Base-by-base conservation (phyloP, 345 rosid species). In the Eucalyptus tenuipes region DNA sequence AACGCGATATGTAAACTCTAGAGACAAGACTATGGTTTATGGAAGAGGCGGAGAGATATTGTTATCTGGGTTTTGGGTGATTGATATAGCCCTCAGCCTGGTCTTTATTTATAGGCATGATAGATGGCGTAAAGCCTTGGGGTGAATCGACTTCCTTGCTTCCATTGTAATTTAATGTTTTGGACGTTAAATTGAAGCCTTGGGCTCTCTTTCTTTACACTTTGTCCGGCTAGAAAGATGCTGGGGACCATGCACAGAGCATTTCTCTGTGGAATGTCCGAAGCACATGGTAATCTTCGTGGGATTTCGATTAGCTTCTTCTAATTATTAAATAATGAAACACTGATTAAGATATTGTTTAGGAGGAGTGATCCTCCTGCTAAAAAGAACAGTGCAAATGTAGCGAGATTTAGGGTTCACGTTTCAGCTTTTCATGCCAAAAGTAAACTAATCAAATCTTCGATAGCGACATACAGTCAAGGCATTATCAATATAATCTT, bases 111-210 rank as follows among this genome's bases (percentile, higher is more conserved):
- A 50, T 86, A 89, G 88, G 80, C 5, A 40, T 40, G 33, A 68
- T n/a, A 45, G 64, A 59, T 42, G 18, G 50, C 27, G 37, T 20
- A 59, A 47, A 49, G 37, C 16, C 64, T 66, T 27, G 44, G 87
- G 75, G 79, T 89, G 95, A 94, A 94, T 95, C 95, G 85, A 93
- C 96, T 94, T 93, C 96, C 94, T 96, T 96, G 94, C 96, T 96
- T 95, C 93, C 31, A 68, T 61, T 87, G 82, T 87, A 94, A 94
- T 95, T 95, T 52, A 91, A 88, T 88, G 88, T 44, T 71, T 31
- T 87, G 20, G 4, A 27, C 81, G 88, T 87, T 45, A 87, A n/a
- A 42, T 13, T 87, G 84, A 87, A 87, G 88, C 88, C 18, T 87
- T 75, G 82, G 82, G 27, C 47, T 1, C 5, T 75, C 45, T 37